These are phyloP conservation scores for Pichia sp. DNA, from an alignment of 1,139 yeast genomes.

Conservation along the genomic window DNA sequence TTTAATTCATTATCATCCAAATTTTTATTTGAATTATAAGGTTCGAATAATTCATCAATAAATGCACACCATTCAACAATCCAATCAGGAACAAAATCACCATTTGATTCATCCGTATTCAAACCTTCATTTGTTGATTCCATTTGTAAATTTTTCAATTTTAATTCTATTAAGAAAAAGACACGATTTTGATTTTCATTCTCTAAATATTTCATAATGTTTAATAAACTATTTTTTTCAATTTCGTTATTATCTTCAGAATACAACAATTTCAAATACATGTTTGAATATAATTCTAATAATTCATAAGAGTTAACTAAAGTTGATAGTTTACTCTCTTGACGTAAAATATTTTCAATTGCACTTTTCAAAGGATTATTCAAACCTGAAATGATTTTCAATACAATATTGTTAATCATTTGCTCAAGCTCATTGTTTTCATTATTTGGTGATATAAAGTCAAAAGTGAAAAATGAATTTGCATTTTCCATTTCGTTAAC, in stretches of 20 bases:
- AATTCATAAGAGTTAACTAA: conserved; percentile 57
- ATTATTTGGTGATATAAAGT: conserved; percentile 15
- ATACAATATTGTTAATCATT: conserved; percentile 36
- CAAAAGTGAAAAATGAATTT: conserved; percentile 44
- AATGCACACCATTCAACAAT: conserved; percentile 38
- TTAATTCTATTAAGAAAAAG: conserved; percentile 36
- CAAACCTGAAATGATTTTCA: conserved; percentile 44
- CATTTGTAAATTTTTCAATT: conserved; percentile 37
- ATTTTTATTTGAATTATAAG: conserved; percentile 2
- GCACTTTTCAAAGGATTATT: conserved; percentile 46
- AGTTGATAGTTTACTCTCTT: conserved; percentile 52
- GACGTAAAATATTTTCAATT: conserved; percentile 62
- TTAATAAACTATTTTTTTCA: conserved; percentile 16
- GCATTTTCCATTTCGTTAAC: conserved; percentile 84
- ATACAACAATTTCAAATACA: conserved; percentile 50
- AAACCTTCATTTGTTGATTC: conserved; percentile 21
- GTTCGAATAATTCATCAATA: conserved; percentile 46
- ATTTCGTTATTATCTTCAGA: conserved; percentile 10
- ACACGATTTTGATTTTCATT: conserved; percentile 38
- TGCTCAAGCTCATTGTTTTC: conserved; percentile 26
- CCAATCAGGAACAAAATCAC: conserved; percentile 70
- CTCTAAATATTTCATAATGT: conserved; percentile 24
- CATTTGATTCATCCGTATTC: conserved; percentile 33
- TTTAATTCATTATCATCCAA: conserved; percentile 26
- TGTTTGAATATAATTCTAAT: conserved; percentile 59